phyloP scores from a whole-genome alignment of 2,329 filamentous ascomycete genomes.

The Raffaelea deltoideospora region DNA sequence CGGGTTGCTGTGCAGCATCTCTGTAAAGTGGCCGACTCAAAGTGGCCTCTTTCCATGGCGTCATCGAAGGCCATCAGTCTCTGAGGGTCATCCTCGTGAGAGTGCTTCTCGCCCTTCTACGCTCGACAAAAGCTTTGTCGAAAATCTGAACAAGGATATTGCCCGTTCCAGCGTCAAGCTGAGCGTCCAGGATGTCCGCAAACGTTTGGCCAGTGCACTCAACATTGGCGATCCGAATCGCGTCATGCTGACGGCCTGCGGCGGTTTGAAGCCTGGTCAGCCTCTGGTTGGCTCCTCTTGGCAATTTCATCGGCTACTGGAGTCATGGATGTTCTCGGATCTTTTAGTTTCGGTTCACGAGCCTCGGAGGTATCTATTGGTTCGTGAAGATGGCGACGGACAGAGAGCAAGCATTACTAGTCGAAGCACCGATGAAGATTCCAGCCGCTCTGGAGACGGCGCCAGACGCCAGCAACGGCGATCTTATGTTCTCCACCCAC shows the following conservation, averaged over 20 bases:
- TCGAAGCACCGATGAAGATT: not conserved
- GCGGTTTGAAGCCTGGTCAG: slow-evolving; percentile 15
- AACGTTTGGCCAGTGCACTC: slow-evolving; percentile 3
- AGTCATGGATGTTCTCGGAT: slow-evolving; percentile 17
- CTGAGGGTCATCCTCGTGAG: too few relatives aligned
- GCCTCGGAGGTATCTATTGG: slow-evolving; percentile 11
- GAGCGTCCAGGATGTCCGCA: not conserved
- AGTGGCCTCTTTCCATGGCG: too few relatives aligned
- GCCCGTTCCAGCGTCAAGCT: not conserved
- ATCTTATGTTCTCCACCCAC: too few relatives aligned
- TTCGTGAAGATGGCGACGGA: slow-evolving; percentile 10
- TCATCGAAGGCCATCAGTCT: too few relatives aligned
- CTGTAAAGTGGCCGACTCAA: too few relatives aligned
- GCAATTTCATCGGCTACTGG: slow-evolving; percentile 13
- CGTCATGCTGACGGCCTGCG: slow-evolving; percentile 15
- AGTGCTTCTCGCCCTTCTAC: too few relatives aligned
- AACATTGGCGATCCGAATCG: slow-evolving; percentile 13
- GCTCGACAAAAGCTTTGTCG: too few relatives aligned
- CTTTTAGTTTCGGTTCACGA: slow-evolving; percentile 14
- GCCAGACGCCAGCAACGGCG: too few relatives aligned
- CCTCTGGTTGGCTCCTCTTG: slow-evolving; percentile 18
- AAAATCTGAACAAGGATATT: not conserved
- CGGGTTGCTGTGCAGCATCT: too few relatives aligned
- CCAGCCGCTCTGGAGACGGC: too few relatives aligned
- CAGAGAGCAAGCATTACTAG: too few relatives aligned